Base-by-base conservation (phyloP, 2,329 filamentous ascomycete species). In the Hypoxylon sp. region DNA sequence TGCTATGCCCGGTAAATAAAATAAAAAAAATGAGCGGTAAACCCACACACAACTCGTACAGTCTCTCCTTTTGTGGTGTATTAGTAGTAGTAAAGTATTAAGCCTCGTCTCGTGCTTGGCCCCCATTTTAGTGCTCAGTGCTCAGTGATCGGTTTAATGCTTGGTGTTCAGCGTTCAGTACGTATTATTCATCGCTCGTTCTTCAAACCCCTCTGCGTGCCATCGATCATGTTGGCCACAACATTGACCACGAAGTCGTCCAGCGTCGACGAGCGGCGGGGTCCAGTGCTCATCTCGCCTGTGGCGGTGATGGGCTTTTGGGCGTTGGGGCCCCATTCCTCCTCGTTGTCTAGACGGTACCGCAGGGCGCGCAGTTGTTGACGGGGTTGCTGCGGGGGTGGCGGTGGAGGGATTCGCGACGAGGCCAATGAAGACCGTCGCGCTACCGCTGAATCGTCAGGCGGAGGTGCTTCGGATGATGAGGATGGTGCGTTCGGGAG, bases 141-240 rank as follows among this genome's bases (percentile, higher is more conserved):
- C 20, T 20, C 20, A 20, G 20, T 20, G 4, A 7, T 5, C 13
- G n/a, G 46, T 5, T 56, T 30, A 48, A 8, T 11, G 20, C 20
- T 2, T 20, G 20, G 20, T 42, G 13, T 44, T n/a, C 35, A 37
- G 13, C 20, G 35, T 37, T n/a, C 4, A 37, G 33, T 4, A 13
- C 14, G 6, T n/a, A 6, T 4, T 6, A 40, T 25, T 44, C 35
- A 60, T 7, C 51, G n/a, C 54, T 62, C 60, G n/a, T 69, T 59
- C 49, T 66, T 44, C 40, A 44, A 44, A 3, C 40, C 60, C 50
- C 69, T 67, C 56, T 74, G 71, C 59, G 66, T 66, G 14, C 64
- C 69, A 17, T 75, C 73, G 42, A 77, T 44, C 65, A 76, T 61
- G 35, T 76, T 74, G 7, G 70, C 59, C 3, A 77, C 69, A 7